A percentile compares a stretch with the other conserved stretches of the same genome.
phyloP scores from a whole-genome alignment of 352 stramenopile genomes.

The Globisporangium parvum region DNA sequence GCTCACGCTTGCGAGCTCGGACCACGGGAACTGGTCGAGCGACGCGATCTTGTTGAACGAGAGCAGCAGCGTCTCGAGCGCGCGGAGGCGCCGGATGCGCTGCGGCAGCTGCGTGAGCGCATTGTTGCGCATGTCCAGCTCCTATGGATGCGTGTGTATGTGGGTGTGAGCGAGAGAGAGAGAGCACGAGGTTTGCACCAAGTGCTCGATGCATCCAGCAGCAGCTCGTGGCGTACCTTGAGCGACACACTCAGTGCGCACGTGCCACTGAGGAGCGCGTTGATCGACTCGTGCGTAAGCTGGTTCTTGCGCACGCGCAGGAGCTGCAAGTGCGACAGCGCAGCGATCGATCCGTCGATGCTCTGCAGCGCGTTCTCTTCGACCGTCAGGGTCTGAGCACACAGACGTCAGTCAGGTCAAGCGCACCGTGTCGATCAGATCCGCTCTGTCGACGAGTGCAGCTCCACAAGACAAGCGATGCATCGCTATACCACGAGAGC shows the following conservation, averaged over 20 bases:
- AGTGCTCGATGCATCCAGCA: not conserved
- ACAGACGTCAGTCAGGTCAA: not conserved
- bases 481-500: slow-evolving; percentile 32
- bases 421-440: not conserved
- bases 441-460: not conserved
- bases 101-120: slow-evolving; percentile 32
- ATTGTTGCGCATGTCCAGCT: slow-evolving; percentile 78
- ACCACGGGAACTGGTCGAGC: slow-evolving; percentile 62
- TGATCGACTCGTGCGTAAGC: slow-evolving; percentile 37
- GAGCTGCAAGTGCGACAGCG: slow-evolving; percentile 43
- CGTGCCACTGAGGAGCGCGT: slow-evolving; percentile 28
- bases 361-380: slow-evolving; percentile 61
- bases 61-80: slow-evolving; percentile 58
- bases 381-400: slow-evolving; percentile 44
- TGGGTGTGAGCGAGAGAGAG: not conserved
- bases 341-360: slow-evolving; percentile 34
- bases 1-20: slow-evolving; percentile 30
- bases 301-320: slow-evolving; percentile 74
- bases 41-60: slow-evolving; percentile 69
- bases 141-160: slow-evolving; percentile 17
- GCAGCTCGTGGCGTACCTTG: slow-evolving; percentile 14
- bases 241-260: slow-evolving; percentile 19
- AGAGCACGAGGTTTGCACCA: not conserved
- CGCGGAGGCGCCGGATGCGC: slow-evolving; percentile 25
- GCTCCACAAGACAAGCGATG: not conserved